Evolutionary conservation across 805 yeast species (phyloP).

Genomic region (Naumovozyma dairenensis): DNA sequence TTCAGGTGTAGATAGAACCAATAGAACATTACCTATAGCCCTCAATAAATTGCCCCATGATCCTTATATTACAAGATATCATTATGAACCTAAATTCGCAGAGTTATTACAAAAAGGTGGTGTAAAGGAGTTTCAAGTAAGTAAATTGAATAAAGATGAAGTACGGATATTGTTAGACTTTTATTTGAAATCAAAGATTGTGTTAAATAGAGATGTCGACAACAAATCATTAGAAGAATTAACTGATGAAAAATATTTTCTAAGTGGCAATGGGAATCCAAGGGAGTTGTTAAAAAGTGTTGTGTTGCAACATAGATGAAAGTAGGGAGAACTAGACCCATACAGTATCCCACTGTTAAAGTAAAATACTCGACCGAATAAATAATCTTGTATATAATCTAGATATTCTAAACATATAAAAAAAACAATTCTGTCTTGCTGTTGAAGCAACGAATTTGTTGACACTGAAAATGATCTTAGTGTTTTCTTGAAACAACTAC

Average conservation of each 20-base stretch:
- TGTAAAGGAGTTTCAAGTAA: conserved; percentile 33
- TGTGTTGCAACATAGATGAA: conserved; percentile 13
- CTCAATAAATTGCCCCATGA: conserved; percentile 43
- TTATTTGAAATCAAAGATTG: conserved; percentile 33
- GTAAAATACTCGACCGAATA: too few species aligned
- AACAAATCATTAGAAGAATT: conserved; percentile 30
- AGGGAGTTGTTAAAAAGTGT: conserved; percentile 35
- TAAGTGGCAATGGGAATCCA: conserved; percentile 62
- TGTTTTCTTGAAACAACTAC: too few species aligned
- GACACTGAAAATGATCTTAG: not conserved
- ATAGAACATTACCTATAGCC: conserved; percentile 51
- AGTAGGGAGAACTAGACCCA: too few species aligned
- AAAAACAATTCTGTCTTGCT: not conserved
- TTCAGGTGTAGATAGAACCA: conserved; percentile 42
- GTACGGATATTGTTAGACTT: conserved; percentile 34
- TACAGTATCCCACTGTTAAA: too few species aligned
- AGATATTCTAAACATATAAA: not conserved
- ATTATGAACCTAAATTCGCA: conserved; percentile 50
- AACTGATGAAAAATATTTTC: conserved; percentile 39
- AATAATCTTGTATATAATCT: too few species aligned
- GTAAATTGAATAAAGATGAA: conserved; percentile 38
- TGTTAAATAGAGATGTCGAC: conserved; percentile 29
- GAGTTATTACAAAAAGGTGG: conserved; percentile 33
- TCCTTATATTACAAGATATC: conserved; percentile 41
- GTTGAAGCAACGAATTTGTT: too few species aligned